phyloP scores from a whole-genome alignment of 345 rosid genomes.

The Brassica carinata region DNA sequence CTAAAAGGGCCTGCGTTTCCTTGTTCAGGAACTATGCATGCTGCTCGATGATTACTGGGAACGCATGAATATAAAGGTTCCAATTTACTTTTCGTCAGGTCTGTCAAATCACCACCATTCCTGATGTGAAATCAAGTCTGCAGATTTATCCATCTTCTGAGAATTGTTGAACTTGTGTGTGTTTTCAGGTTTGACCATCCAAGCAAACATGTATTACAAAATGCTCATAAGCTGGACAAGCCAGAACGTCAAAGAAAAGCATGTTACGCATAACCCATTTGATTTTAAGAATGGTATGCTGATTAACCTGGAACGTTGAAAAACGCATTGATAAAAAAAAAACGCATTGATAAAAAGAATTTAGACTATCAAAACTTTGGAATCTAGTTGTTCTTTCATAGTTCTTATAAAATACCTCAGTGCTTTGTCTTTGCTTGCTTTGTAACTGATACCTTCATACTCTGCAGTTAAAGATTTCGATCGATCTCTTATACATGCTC shows the following conservation, averaged over 20 bases:
- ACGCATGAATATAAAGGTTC: conserved; percentile 88
- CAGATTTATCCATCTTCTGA: conserved; percentile 9
- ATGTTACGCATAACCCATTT: conserved; percentile 71
- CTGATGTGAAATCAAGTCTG: background rate
- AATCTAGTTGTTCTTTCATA: background rate
- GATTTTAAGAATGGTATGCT: conserved; percentile 86
- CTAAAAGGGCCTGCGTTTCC: background rate
- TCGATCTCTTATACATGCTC: conserved; percentile 76
- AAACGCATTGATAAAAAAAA: background rate
- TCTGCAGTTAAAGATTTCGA: conserved; percentile 73
- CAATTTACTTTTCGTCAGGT: conserved; percentile 97
- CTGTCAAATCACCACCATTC: conserved; percentile 24
- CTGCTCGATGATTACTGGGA: conserved; percentile 98
- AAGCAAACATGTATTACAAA: conserved; percentile 97
- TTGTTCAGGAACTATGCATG: conserved; percentile 79
- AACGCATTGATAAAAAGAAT: background rate
- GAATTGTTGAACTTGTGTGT: background rate
- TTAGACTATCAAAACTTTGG: background rate
- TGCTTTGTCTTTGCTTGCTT: conserved; percentile 10
- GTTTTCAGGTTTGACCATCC: conserved; percentile 86
- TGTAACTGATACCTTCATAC: conserved; percentile 11
- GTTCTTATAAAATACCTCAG: background rate
- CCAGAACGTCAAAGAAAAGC: conserved; percentile 82
- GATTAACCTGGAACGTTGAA: background rate
- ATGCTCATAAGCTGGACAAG: conserved; percentile 98